Conservation (phyloP, 2,329 filamentous ascomycete genomes). For the Cercospora berteroae region DNA sequence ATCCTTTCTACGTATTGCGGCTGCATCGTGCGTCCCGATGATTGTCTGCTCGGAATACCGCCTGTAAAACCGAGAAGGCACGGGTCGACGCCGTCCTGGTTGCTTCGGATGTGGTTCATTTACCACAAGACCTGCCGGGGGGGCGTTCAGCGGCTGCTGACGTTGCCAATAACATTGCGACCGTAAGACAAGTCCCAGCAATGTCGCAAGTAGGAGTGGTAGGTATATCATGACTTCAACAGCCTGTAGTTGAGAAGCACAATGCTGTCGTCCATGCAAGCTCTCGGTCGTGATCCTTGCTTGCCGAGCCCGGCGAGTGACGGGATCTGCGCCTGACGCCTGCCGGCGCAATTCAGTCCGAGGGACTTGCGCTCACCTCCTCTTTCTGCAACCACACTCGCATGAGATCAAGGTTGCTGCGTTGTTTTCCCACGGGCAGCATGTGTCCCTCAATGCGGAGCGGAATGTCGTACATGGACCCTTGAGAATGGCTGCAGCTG, state of each 20-base stretch:
- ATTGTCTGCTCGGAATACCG: slow-evolving; percentile 60
- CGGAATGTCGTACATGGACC: slow-evolving; percentile 3
- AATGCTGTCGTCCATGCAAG: neutral
- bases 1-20: slow-evolving; percentile 51
- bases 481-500: neutral
- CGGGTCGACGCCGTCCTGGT: slow-evolving; percentile 21
- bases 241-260: neutral
- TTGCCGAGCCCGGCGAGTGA: slow-evolving; percentile 1
- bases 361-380: neutral
- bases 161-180: neutral
- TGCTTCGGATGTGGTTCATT: slow-evolving; percentile 23
- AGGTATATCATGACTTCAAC: neutral
- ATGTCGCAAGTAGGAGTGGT: neutral
- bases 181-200: neutral
- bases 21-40: slow-evolving; percentile 64
- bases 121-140: neutral
- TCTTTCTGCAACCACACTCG: neutral
- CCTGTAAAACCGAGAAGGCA: slow-evolving; percentile 53
- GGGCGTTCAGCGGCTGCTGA: neutral
- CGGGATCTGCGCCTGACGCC: neutral
- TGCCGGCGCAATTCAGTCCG: neutral
- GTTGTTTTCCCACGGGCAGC: slow-evolving; percentile 1
- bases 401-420: neutral
- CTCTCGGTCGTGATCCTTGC: neutral
- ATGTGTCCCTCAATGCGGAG: slow-evolving; percentile 10